Evolutionary conservation across 106 monocot species (phyloP), one percentile per base, ranked within the genome.

Genomic region (Ottelia alismoides): DNA sequence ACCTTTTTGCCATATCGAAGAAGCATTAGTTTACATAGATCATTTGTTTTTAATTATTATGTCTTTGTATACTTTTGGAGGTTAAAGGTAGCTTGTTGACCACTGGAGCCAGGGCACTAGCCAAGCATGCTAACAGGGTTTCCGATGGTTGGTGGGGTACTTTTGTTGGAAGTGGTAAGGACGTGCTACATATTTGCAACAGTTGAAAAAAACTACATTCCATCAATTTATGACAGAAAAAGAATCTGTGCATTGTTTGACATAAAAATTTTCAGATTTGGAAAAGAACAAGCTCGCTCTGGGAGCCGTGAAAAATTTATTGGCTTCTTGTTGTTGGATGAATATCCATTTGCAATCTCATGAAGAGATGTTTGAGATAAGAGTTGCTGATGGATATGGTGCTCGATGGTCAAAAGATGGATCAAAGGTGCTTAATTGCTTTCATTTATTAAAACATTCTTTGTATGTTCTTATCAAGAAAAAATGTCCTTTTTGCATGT

Each of bases 381-480:
- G 94, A 31, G 74, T 85, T 12, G 57, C 22, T 53, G 66, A 88
- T 64, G 94, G 88, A 43, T 85, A 85, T 74, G 94, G 94, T 51
- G 94, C 94, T 49, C 74, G 94, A 2, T 96, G 88, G 94, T 88
- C 88, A 53, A 32, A 56, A 48, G 84, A 88, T 67, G 94, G 94
- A 50, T 66, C 68, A 16, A 69, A 81, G 94, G 94, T 96, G 64
- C 7, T 2, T 32, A 0, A 29, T 17, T 47, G 25, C 12, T 28
- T 2, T 31, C n/a, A 16, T 18, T 3, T 12, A 12, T 20, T 14
- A 11, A 14, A 25, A 51, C 28, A 6, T 2, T 20, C 21, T 2
- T 47, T 61, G 18, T 22, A 28, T 0, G 20, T 17, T 11, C 1
- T 22, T 19, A 18, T n/a, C 32, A 22, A 16, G 6, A 43, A 43